phyloP scores from a whole-genome alignment of 495 filamentous ascomycete genomes.

The Sphaerosporella brunnea region DNA sequence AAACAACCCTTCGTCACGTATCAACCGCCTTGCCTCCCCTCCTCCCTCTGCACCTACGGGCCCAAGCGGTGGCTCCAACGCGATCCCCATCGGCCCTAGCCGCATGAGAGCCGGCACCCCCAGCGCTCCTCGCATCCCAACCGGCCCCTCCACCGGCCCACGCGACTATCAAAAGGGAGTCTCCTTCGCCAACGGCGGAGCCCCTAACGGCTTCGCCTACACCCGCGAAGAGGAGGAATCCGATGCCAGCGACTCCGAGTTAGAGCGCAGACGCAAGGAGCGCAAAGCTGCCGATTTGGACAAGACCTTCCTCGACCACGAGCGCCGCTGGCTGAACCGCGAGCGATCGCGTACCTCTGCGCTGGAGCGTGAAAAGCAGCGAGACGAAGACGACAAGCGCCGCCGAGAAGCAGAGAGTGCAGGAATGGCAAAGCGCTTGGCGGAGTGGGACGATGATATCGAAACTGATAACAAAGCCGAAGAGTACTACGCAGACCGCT shows the following conservation, averaged over 20 bases:
- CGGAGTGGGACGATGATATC: conserved; percentile 75
- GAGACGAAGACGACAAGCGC: conserved; percentile 52
- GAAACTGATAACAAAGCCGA: conserved; percentile 55
- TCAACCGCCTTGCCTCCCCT: conserved; percentile 51
- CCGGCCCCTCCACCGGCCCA: conserved; percentile 54
- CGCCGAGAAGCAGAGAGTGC: conserved; percentile 42
- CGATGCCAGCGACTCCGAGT: conserved; percentile 73
- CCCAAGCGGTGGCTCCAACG: conserved; percentile 57
- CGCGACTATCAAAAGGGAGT: conserved; percentile 69
- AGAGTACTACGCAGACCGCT: conserved; percentile 73
- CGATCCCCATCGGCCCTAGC: conserved; percentile 64
- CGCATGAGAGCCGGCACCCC: conserved; percentile 18
- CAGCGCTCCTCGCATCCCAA: conserved; percentile 42
- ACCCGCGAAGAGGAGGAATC: conserved; percentile 70
- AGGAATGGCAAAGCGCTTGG: conserved; percentile 52
- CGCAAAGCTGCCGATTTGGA: conserved; percentile 60
- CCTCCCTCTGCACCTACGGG: conserved; percentile 44
- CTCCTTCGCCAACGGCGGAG: conserved; percentile 69
- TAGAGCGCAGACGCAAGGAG: conserved; percentile 51
- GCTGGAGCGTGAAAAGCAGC: conserved; percentile 60
- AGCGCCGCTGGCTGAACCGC: conserved; percentile 75
- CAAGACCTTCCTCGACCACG: conserved; percentile 67
- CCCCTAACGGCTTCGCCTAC: conserved; percentile 41
- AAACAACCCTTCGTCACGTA: conserved; percentile 36
- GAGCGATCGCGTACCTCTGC: conserved; percentile 70